A percentile compares a stretch with the other conserved stretches of the same genome.
Evolutionary conservation across 805 yeast genomes (phyloP).

Genomic region (Kodamaea hsintzibuensis): DNA sequence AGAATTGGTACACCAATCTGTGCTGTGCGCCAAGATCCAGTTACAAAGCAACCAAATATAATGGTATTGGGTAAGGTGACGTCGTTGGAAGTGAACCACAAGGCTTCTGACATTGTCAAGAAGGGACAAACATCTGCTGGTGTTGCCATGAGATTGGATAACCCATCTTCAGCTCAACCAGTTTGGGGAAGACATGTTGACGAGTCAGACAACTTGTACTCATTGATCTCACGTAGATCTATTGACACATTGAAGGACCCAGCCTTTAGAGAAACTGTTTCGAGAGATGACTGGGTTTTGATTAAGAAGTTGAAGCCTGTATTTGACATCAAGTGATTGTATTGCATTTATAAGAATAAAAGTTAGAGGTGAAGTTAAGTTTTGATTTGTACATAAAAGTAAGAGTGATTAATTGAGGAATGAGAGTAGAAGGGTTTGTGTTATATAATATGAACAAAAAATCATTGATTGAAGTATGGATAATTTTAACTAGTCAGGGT

Average conservation of each 20-base stretch:
- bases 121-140: conserved; percentile 97
- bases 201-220: conserved; percentile 86
- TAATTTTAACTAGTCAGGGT: too few relatives aligned
- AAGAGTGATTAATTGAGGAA: too few relatives aligned
- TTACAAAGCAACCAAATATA: conserved; percentile 69
- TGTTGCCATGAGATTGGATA: conserved; percentile 96
- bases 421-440: too few relatives aligned
- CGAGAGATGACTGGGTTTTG: conserved; percentile 94
- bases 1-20: conserved; percentile 94
- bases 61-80: conserved; percentile 83
- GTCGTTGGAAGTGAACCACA: conserved; percentile 96
- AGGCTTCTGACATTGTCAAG: conserved; percentile 72
- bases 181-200: conserved; percentile 99
- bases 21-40: conserved; percentile 87
- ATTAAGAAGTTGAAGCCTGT: conserved; percentile 84
- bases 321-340: conserved; percentile 69
- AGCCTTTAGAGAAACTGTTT: conserved; percentile 92
- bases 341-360: conserved; percentile 5
- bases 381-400: too few relatives aligned
- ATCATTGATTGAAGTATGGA: too few relatives aligned
- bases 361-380: not conserved
- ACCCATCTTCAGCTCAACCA: conserved; percentile 90
- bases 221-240: conserved; percentile 85
- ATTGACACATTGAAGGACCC: conserved; percentile 98
- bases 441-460: too few relatives aligned